Conservation (phyloP, 768 basidiomycete species). For the Leucosporidium creatinivorum region DNA sequence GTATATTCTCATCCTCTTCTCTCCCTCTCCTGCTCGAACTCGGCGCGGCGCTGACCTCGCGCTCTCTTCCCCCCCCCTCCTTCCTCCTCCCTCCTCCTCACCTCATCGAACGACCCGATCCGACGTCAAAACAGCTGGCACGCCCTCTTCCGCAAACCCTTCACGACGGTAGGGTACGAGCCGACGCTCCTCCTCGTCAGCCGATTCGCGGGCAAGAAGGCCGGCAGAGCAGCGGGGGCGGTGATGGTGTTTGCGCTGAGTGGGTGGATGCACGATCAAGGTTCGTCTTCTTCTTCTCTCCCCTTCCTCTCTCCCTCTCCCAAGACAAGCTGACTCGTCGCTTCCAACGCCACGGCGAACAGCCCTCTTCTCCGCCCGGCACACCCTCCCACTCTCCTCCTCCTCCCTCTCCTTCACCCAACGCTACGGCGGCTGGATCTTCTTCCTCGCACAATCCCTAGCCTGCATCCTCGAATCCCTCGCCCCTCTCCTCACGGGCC, state of each 20-base stretch:
- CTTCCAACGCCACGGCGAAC: no score
- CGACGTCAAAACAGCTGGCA: no score
- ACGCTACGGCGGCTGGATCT: constrained; percentile 21
- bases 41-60: background rate
- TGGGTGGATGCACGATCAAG: constrained; percentile 29
- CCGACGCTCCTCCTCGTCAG: background rate
- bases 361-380: constrained; percentile 22
- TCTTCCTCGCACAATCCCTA: constrained; percentile 21
- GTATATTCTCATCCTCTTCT: background rate
- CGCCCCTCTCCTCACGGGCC: background rate
- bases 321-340: no score
- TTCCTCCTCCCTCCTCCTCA: no score
- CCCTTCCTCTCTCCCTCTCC: background rate
- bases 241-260: constrained; percentile 10
- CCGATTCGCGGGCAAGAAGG: background rate
- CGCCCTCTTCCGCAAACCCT: background rate
- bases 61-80: background rate
- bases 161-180: constrained; percentile 12
- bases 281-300: background rate
- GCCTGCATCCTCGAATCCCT: constrained; percentile 15
- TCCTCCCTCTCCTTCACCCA: constrained; percentile 12
- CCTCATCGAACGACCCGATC: background rate
- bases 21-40: constrained; percentile 6
- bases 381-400: background rate
- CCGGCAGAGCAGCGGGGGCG: constrained; percentile 1